These are phyloP conservation scores for Orbilia ellipsospora DNA, from an alignment of 2,329 filamentous ascomycete genomes.

Conservation along the genomic window DNA sequence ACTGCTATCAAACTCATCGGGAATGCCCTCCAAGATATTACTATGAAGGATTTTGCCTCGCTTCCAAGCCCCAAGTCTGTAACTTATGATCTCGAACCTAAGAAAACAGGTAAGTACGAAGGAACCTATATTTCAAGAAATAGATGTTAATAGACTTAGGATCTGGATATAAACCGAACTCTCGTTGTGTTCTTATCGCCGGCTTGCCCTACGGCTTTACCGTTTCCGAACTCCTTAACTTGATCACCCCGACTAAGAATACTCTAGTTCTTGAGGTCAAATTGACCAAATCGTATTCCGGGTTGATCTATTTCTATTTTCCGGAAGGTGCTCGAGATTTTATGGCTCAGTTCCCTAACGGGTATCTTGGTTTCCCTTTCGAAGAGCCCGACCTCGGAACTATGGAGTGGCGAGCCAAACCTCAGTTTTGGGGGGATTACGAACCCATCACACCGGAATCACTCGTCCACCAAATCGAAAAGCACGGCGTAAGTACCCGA, in stretches of 20 bases:
- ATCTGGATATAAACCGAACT: neutral
- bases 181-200: slow-evolving; percentile 23
- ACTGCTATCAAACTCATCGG: neutral
- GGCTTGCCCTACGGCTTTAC: slow-evolving; percentile 34
- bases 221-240: slow-evolving; percentile 23
- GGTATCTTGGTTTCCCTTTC: slow-evolving; percentile 11
- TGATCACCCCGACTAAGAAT: slow-evolving; percentile 33
- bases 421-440: slow-evolving; percentile 17
- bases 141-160: no score
- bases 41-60: neutral
- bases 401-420: slow-evolving; percentile 27
- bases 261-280: slow-evolving; percentile 36
- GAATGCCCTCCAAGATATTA: neutral
- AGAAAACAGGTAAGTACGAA: neutral
- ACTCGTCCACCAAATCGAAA: neutral
- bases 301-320: slow-evolving; percentile 20
- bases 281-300: slow-evolving; percentile 21
- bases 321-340: slow-evolving; percentile 30
- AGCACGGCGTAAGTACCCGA: slow-evolving; percentile 16
- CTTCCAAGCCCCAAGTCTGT: neutral
- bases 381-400: slow-evolving; percentile 30
- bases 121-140: no score
- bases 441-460: slow-evolving; percentile 4
- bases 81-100: neutral
- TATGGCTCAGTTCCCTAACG: slow-evolving; percentile 20